A percentile compares a stretch with the other conserved stretches of the same genome.
Evolutionary conservation across 2,329 filamentous ascomycete genomes (phyloP).

Genomic region (Scorias spongiosa): DNA sequence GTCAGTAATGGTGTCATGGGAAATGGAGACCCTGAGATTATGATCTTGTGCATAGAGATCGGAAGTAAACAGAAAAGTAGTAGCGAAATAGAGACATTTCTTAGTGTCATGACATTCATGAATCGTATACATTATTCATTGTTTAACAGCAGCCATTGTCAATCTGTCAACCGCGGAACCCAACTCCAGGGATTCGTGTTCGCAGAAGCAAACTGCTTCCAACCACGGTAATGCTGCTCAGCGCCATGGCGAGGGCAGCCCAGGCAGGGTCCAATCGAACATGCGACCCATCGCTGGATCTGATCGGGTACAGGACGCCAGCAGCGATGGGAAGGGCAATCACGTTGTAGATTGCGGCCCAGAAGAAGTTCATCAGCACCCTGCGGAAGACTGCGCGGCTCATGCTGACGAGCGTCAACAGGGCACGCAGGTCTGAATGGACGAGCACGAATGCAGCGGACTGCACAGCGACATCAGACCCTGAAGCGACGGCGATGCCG

Average conservation of each 20-base stretch:
- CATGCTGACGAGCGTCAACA: constrained; percentile 60
- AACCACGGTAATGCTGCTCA: constrained; percentile 82
- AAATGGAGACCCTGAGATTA: too few species aligned
- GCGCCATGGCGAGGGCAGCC: constrained; percentile 83
- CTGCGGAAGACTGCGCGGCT: constrained; percentile 57
- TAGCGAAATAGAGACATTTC: too few species aligned
- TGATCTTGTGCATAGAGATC: too few species aligned
- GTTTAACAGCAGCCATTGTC: too few species aligned
- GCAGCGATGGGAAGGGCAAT: constrained; percentile 67
- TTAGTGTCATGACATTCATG: too few species aligned
- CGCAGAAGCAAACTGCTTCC: constrained; percentile 63
- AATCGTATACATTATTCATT: too few species aligned
- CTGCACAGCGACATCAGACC: constrained; percentile 69
- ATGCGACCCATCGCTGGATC: constrained; percentile 31
- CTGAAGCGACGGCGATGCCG: constrained; percentile 66
- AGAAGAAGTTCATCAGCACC: constrained; percentile 72
- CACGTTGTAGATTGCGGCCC: constrained; percentile 72
- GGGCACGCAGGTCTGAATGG: constrained; percentile 50
- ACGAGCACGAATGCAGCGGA: constrained; percentile 71
- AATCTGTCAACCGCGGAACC: constrained; percentile 18
- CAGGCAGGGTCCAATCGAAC: constrained; percentile 62
- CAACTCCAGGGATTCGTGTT: constrained; percentile 28
- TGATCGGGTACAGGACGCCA: constrained; percentile 55
- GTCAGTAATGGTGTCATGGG: too few species aligned
- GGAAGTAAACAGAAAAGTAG: too few species aligned